Base-by-base conservation (phyloP, 345 rosid genomes). In the Eucalyptus grandis region DNA sequence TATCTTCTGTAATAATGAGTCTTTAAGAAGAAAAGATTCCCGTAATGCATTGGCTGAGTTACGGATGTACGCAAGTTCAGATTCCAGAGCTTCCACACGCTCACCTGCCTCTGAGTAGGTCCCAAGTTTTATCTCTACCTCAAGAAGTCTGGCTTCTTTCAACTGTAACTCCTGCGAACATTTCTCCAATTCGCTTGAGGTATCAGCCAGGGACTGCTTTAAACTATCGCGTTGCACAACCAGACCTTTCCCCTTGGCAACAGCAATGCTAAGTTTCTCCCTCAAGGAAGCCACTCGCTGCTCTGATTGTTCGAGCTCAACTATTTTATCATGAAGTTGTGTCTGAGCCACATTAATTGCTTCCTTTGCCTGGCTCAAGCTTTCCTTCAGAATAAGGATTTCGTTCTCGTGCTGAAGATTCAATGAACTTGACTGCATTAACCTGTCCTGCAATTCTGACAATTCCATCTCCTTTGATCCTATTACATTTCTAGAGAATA, bases 11-110 rank as follows among this genome's bases (percentile, higher is more conserved):
- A 98, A 96, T 89, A 98, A 93, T 31, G 99, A 98, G 92, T 98
- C 99, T 93, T 98, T 98, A 86, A 94, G 96, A 91, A 98, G 99
- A 90, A 98, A 98, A 30, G 99, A 98, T 92, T 98, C 99, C 91
- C 99, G 95, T 89, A 98, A 90, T 87, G 98, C 96, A 89, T 97
- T 95, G 91, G 99, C 99, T 88, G 99, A 97, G 91, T 96, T 96
- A 89, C 99, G 99, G 93, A 98, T 98, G 93, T 97, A 98, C 44
- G 99, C 95, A 90, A 98, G 99, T 90, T 98, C 99, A 88, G 99
- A 95, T 91, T 98, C 99, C 91, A 97, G 90, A 92, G 99, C 97
- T 92, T 96, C 99, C 91, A 93, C 97, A 54, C 95, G 98, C 92
- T 96, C 99, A 89, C 98, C 98, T 51, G 98, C 98, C 95, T 97